Evolutionary conservation across 1,139 yeast species (phyloP).

Genomic region (Hyphopichia buzzinii): DNA sequence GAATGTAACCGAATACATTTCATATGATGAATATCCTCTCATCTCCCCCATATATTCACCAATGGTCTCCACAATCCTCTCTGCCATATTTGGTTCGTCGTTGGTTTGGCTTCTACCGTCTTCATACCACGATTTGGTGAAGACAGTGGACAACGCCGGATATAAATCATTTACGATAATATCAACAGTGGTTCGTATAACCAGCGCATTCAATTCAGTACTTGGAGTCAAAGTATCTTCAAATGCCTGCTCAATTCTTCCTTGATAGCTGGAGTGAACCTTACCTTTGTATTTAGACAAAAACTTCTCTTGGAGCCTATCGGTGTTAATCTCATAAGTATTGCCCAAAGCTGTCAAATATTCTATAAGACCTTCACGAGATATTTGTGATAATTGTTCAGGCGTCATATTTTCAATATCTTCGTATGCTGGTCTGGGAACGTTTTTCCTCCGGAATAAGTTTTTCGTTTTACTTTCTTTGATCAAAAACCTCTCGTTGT

Average conservation of each 20-base stretch:
- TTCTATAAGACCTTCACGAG: constrained; percentile 78
- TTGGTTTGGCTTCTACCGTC: constrained; percentile 36
- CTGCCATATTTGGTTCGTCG: constrained; percentile 45
- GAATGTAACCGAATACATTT: constrained; percentile 46
- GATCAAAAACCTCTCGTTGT: constrained; percentile 37
- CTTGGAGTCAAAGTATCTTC: constrained; percentile 72
- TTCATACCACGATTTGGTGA: constrained; percentile 47
- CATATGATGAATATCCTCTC: constrained; percentile 46
- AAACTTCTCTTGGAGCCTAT: constrained; percentile 75
- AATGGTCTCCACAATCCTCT: constrained; percentile 68
- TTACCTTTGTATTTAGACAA: constrained; percentile 61
- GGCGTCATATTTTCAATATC: constrained; percentile 45
- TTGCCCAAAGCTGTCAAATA: constrained; percentile 83
- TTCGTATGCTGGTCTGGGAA: constrained; percentile 18
- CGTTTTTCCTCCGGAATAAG: constrained; percentile 39
- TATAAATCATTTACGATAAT: constrained; percentile 69
- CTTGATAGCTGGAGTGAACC: constrained; percentile 65
- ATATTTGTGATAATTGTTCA: constrained; percentile 49
- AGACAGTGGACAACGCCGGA: constrained; percentile 42
- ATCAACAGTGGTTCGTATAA: constrained; percentile 60
- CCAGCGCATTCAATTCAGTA: constrained; percentile 70
- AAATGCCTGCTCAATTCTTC: constrained; percentile 53
- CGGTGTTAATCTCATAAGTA: constrained; percentile 80
- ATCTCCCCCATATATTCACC: constrained; percentile 72
- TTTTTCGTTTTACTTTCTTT: constrained; percentile 44